Conservation (phyloP, 345 rosid genomes). For the Boechera retrofracta region DNA sequence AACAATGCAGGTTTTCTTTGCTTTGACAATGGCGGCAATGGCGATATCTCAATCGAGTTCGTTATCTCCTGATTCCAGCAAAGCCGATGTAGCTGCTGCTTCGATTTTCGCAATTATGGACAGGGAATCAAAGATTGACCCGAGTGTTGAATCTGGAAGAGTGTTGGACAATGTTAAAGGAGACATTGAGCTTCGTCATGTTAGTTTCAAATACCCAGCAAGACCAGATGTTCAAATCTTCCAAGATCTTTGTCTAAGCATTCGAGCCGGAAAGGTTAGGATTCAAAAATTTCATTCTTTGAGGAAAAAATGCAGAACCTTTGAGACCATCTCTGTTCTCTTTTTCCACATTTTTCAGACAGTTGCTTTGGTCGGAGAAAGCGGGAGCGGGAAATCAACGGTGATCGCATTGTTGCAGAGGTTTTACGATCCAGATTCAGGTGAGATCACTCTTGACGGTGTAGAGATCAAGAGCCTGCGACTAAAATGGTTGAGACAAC, state of each 20-base stretch:
- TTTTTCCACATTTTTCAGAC: constrained; percentile 52
- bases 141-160: constrained; percentile 72
- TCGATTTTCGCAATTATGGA: constrained; percentile 77
- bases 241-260: constrained; percentile 62
- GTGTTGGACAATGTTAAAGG: constrained; percentile 62
- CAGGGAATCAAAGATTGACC: constrained; percentile 67
- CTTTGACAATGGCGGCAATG: constrained; percentile 66
- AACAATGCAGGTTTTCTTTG: constrained; percentile 68
- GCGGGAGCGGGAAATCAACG: constrained; percentile 90
- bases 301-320: not conserved
- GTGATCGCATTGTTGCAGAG: constrained; percentile 77
- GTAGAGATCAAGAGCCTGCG: constrained; percentile 60
- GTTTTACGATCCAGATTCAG: constrained; percentile 83
- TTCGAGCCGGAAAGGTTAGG: constrained; percentile 77
- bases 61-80: constrained; percentile 62
- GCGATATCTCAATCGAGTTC: constrained; percentile 80
- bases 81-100: constrained; percentile 69
- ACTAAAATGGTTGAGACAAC: constrained; percentile 79
- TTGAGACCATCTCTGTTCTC: not conserved
- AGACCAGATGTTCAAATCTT: constrained; percentile 79
- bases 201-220: constrained; percentile 79
- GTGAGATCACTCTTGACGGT: constrained; percentile 72
- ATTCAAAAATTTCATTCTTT: not conserved
- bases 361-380: constrained; percentile 88
- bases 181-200: constrained; percentile 69